These are phyloP conservation scores for Ceratocystiopsis sp. DNA, from an alignment of 2,329 filamentous ascomycete genomes.

Conservation along the genomic window DNA sequence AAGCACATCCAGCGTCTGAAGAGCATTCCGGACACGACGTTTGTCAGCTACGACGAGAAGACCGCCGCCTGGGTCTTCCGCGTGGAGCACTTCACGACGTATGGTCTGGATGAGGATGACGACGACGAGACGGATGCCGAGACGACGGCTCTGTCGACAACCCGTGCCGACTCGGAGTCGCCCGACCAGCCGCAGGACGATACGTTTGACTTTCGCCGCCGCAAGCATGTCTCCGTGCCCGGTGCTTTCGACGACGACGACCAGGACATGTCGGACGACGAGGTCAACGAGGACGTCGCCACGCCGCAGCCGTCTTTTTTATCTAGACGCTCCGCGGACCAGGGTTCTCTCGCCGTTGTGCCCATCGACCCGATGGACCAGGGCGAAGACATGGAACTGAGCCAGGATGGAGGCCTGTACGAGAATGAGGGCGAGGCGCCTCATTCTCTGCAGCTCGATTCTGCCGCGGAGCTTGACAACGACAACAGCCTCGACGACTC, in stretches of 20 bases:
- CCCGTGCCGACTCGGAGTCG: slow-evolving; percentile 12
- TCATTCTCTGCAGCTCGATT: slow-evolving; percentile 56
- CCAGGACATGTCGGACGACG: slow-evolving; percentile 37
- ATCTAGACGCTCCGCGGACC: slow-evolving; percentile 79
- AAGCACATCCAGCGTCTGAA: slow-evolving; percentile 75
- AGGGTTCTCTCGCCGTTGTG: slow-evolving; percentile 41
- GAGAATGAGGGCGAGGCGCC: slow-evolving; percentile 60
- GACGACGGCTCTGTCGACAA: slow-evolving; percentile 13
- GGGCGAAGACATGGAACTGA: slow-evolving; percentile 53
- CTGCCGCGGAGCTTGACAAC: slow-evolving; percentile 49
- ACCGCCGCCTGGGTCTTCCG: slow-evolving; percentile 81
- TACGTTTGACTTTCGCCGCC: slow-evolving; percentile 36
- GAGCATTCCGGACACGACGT: slow-evolving; percentile 63
- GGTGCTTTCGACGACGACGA: slow-evolving; percentile 66
- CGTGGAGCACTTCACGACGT: slow-evolving; percentile 95
- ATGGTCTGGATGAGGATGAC: slow-evolving; percentile 69
- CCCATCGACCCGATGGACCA: slow-evolving; percentile 31
- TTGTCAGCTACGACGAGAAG: slow-evolving; percentile 60
- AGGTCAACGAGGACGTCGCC: slow-evolving; percentile 33
- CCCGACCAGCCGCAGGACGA: slow-evolving; percentile 27
- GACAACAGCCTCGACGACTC: slow-evolving; percentile 21
- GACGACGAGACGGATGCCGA: slow-evolving; percentile 53
- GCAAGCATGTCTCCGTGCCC: slow-evolving; percentile 39
- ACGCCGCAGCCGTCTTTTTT: slow-evolving; percentile 62
- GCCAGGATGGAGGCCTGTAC: slow-evolving; percentile 60